Evolutionary conservation across 441 rosid genomes (phyloP).

Genomic region (Arabidopsis hybrid): DNA sequence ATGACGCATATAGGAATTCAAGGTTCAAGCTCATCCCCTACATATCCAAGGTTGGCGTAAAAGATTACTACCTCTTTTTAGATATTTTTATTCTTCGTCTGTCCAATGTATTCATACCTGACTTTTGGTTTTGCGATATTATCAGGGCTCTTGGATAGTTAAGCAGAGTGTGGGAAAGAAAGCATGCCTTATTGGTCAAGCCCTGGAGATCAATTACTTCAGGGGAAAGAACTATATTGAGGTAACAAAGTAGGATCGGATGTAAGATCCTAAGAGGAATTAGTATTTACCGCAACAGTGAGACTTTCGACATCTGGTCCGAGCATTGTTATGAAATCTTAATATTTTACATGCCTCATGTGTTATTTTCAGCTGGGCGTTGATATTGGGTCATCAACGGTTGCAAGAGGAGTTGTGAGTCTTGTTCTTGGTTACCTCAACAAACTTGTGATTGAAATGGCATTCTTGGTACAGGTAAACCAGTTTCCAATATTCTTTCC

Average conservation of each 20-base stretch:
- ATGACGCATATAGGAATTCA: conserved; percentile 88
- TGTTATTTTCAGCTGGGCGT: conserved; percentile 77
- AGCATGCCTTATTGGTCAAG: conserved; percentile 96
- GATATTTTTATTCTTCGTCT: neutral
- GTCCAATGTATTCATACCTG: neutral
- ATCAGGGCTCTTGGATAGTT: conserved; percentile 97
- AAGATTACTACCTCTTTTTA: conserved; percentile 15
- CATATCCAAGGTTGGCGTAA: conserved; percentile 83
- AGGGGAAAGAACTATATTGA: conserved; percentile 92
- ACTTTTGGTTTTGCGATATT: conserved; percentile 3
- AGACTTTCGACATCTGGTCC: too few relatives aligned
- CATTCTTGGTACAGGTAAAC: conserved; percentile 88
- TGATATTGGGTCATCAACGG: conserved; percentile 96
- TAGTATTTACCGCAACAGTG: neutral
- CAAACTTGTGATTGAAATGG: conserved; percentile 95
- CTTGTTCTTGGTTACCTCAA: conserved; percentile 96
- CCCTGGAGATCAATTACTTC: conserved; percentile 89
- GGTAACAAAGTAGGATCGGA: conserved; percentile 55
- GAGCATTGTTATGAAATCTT: neutral
- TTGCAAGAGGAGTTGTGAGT: conserved; percentile 96
- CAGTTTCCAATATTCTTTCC: neutral
- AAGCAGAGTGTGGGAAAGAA: conserved; percentile 98
- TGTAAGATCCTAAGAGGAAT: conserved; percentile 6
- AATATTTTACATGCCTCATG: neutral
- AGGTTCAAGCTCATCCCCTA: conserved; percentile 98